phyloP scores from a whole-genome alignment of 257 asterid genomes.

The Solanum habrochaites region DNA sequence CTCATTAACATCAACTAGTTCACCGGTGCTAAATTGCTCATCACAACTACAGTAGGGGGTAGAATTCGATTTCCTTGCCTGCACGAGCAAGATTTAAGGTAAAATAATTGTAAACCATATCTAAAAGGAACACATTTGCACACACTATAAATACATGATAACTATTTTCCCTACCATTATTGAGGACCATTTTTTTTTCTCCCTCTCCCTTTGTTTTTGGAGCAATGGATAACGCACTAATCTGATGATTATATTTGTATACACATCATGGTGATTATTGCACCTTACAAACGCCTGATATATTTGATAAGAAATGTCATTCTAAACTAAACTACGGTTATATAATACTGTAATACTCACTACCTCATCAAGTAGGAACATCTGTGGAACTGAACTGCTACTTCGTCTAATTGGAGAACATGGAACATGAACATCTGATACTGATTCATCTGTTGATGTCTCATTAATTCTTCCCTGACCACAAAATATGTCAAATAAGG shows the following conservation, averaged over 20 bases:
- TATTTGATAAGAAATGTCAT: not conserved
- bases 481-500: not conserved
- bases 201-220: not conserved
- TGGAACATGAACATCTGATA: constrained; percentile 42
- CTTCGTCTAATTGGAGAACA: constrained; percentile 32
- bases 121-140: not conserved
- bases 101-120: not conserved
- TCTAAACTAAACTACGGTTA: not conserved
- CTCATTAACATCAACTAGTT: constrained; percentile 13
- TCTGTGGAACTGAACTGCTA: constrained; percentile 20
- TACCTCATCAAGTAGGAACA: constrained; percentile 49
- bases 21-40: constrained; percentile 43
- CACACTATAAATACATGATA: not conserved
- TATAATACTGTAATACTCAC: constrained; percentile 22
- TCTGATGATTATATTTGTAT: not conserved
- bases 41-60: constrained; percentile 56
- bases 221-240: not conserved
- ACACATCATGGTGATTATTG: not conserved
- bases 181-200: not conserved
- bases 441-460: constrained; percentile 42
- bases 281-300: not conserved
- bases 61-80: constrained; percentile 50
- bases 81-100: not conserved
- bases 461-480: constrained; percentile 47
- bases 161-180: not conserved